Percentiles rank a stretch among this genome's conserved stretches.
Conservation (phyloP, 2,329 filamentous ascomycete species). For the Aspergillus sp. region DNA sequence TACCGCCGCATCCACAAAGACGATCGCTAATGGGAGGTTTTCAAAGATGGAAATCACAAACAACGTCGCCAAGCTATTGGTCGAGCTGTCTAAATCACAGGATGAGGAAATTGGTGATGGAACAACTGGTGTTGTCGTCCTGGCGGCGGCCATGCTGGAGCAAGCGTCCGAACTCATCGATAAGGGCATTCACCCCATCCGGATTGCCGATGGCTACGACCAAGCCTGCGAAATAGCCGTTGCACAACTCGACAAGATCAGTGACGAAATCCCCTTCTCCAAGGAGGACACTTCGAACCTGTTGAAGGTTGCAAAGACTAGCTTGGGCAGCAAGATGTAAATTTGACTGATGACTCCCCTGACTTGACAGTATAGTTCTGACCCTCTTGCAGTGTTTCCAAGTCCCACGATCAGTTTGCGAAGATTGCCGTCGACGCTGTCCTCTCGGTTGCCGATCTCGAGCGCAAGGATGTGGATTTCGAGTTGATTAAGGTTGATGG, state of each 20-base stretch:
- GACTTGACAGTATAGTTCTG: neutral
- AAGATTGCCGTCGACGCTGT: constrained; percentile 97
- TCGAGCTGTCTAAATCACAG: constrained; percentile 96
- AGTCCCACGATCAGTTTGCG: constrained; percentile 96
- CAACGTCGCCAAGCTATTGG: constrained; percentile 94
- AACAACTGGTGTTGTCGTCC: constrained; percentile 94
- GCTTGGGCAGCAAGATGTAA: constrained; percentile 91
- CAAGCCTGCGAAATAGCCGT: constrained; percentile 96
- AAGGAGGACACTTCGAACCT: constrained; percentile 79
- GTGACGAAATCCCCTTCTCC: constrained; percentile 84
- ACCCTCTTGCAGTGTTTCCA: constrained; percentile 66
- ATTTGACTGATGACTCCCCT: neutral
- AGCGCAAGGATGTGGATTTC: constrained; percentile 96
- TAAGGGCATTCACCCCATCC: constrained; percentile 98
- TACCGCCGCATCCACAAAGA: constrained; percentile 6
- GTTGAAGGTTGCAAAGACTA: constrained; percentile 91
- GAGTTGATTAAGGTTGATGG: constrained; percentile 99
- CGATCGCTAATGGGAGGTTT: constrained; percentile 15
- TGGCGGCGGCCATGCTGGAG: constrained; percentile 91
- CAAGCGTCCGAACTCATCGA: constrained; percentile 97
- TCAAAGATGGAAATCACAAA: constrained; percentile 94
- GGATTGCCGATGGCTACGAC: constrained; percentile 98
- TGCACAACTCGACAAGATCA: constrained; percentile 86
- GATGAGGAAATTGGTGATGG: constrained; percentile 99
- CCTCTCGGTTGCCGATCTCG: constrained; percentile 90